Percentiles rank a stretch among this genome's conserved stretches.
These are phyloP conservation scores for Aspergillus steynii DNA, from an alignment of 495 filamentous ascomycete species.

Conservation along the genomic window DNA sequence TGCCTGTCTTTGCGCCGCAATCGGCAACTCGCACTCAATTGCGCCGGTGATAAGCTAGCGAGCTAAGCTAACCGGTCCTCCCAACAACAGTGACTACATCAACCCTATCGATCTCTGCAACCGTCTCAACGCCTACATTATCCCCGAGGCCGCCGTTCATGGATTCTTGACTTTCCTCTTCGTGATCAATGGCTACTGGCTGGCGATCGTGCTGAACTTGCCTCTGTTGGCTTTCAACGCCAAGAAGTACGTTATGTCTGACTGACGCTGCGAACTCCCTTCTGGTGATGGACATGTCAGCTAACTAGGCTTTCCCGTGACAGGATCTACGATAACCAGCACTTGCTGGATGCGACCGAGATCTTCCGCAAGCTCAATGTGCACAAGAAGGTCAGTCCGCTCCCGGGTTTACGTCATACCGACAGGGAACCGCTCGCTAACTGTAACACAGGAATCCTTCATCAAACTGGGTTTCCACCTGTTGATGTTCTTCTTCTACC, in stretches of 20 bases:
- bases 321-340: slow-evolving; percentile 95
- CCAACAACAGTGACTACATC: slow-evolving; percentile 84
- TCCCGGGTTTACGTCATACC: slow-evolving; percentile 10
- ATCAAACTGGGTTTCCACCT: slow-evolving; percentile 99
- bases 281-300: slow-evolving; percentile 4
- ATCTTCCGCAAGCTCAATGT: slow-evolving; percentile 99
- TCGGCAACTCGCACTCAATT: slow-evolving; percentile 4
- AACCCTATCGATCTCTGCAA: slow-evolving; percentile 99
- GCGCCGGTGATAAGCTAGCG: slow-evolving; percentile 11
- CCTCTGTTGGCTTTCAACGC: slow-evolving; percentile 91
- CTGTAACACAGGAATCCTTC: slow-evolving; percentile 80
- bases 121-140: slow-evolving; percentile 98
- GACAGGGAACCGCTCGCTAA: slow-evolving; percentile 10
- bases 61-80: slow-evolving; percentile 21
- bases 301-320: not conserved
- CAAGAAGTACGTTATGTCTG: slow-evolving; percentile 75
- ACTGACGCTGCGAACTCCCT: slow-evolving; percentile 22
- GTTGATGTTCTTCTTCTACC: slow-evolving; percentile 99
- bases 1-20: not conserved
- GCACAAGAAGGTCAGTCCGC: slow-evolving; percentile 84
- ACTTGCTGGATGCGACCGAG: slow-evolving; percentile 96
- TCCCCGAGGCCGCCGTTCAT: slow-evolving; percentile 97
- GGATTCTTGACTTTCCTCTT: slow-evolving; percentile 92
- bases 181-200: slow-evolving; percentile 98
- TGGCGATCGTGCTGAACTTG: slow-evolving; percentile 87